Conservation (phyloP, 1,284 basidiomycete species). For the Ganoderma sinense region DNA sequence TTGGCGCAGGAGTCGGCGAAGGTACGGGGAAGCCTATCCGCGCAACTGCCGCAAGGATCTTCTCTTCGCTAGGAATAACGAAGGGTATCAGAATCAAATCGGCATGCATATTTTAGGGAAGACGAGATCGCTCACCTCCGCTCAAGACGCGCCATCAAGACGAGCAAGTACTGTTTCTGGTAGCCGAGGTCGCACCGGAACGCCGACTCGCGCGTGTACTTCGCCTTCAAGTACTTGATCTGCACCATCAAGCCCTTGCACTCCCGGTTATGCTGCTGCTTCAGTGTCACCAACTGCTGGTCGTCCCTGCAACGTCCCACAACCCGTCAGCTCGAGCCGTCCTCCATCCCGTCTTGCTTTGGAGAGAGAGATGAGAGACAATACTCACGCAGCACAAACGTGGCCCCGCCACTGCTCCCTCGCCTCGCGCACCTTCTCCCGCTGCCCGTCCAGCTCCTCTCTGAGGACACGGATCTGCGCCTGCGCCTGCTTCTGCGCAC, state of each 20-base stretch:
- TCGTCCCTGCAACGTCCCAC: slow-evolving; percentile 51
- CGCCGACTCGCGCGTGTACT: slow-evolving; percentile 86
- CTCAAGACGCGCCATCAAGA: slow-evolving; percentile 71
- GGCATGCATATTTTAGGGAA: no score
- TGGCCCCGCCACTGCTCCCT: slow-evolving; percentile 59
- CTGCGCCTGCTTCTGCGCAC: slow-evolving; percentile 69
- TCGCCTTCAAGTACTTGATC: slow-evolving; percentile 92
- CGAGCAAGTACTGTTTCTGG: slow-evolving; percentile 87
- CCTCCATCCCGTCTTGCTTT: neutral
- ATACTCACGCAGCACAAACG: slow-evolving; percentile 55
- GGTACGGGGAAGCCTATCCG: slow-evolving; percentile 71
- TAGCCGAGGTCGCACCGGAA: slow-evolving; percentile 84
- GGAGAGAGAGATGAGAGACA: neutral
- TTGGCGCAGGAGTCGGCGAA: slow-evolving; percentile 7
- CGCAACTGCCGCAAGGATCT: slow-evolving; percentile 81
- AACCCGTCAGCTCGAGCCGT: neutral
- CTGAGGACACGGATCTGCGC: slow-evolving; percentile 69
- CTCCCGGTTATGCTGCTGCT: slow-evolving; percentile 79
- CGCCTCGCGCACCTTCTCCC: slow-evolving; percentile 52
- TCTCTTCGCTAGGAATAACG: slow-evolving; percentile 69
- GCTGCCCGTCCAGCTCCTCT: slow-evolving; percentile 72
- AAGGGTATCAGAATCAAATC: slow-evolving; percentile 16
- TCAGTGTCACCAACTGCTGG: slow-evolving; percentile 60
- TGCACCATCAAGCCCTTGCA: slow-evolving; percentile 90
- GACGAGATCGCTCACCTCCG: slow-evolving; percentile 80